Percentiles rank a stretch among this genome's conserved stretches.
These are phyloP conservation scores for Fusarium kyushuense DNA, from an alignment of 2,329 filamentous ascomycete species.

Conservation along the genomic window DNA sequence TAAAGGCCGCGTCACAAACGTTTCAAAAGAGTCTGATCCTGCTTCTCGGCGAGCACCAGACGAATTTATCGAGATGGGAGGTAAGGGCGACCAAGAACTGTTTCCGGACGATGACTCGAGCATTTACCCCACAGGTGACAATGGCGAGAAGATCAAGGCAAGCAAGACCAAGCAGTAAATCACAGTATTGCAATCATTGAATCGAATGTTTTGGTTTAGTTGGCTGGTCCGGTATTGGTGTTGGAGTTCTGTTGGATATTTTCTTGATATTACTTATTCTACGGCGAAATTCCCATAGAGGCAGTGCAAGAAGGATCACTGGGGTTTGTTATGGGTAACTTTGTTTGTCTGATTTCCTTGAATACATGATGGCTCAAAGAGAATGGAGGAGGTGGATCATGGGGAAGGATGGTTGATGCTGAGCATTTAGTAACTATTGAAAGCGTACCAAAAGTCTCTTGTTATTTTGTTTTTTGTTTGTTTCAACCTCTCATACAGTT, in stretches of 20 bases:
- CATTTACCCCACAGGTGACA: conserved; percentile 59
- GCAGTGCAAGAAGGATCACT: conserved; percentile 9
- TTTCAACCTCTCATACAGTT: no score
- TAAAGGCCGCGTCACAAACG: conserved; percentile 54
- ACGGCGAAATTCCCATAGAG: conserved; percentile 28
- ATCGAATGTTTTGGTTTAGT: conserved; percentile 1
- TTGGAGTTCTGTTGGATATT: conserved; percentile 6
- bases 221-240: conserved; percentile 20
- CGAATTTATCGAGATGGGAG: conserved; percentile 88
- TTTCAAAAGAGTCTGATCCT: conserved; percentile 72
- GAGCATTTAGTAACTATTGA: conserved; percentile 24
- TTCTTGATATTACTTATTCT: conserved; percentile 12
- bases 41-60: conserved; percentile 73
- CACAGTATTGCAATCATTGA: not conserved
- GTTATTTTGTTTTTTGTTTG: conserved; percentile 9
- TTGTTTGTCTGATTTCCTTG: conserved; percentile 9
- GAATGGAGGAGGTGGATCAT: conserved; percentile 3
- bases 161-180: conserved; percentile 43
- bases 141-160: conserved; percentile 48
- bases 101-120: conserved; percentile 73
- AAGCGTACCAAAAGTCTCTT: conserved; percentile 35
- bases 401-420: conserved; percentile 7
- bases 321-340: conserved; percentile 13
- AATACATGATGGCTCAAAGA: conserved; percentile 2
- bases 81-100: conserved; percentile 84